Conservation (phyloP, 2,329 filamentous ascomycete species). For the Plectosphaerella plurivora region DNA sequence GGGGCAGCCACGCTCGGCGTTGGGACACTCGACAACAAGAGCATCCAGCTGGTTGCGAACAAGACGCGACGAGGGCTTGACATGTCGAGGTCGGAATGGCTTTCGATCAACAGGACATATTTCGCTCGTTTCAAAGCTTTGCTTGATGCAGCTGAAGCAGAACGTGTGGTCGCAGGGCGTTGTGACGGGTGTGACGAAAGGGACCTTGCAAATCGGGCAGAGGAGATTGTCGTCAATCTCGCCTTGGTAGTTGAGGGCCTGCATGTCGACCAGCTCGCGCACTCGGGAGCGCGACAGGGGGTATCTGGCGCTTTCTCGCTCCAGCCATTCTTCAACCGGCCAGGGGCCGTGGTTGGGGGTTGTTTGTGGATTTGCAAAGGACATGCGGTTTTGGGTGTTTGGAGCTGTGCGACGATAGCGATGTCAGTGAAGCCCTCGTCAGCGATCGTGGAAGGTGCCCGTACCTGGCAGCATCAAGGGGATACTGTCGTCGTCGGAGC, state of each 20-base stretch:
- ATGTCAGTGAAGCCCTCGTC: background rate
- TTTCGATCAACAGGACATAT: constrained; percentile 57
- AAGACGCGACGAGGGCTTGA: constrained; percentile 33
- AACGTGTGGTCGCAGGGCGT: constrained; percentile 63
- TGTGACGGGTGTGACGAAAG: constrained; percentile 56
- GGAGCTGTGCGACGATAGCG: background rate
- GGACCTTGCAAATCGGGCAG: constrained; percentile 54
- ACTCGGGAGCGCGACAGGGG: background rate
- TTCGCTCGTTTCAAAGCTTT: constrained; percentile 34
- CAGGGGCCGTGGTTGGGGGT: background rate
- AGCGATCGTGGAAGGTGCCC: background rate
- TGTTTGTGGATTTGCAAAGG: background rate
- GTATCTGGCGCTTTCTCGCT: background rate
- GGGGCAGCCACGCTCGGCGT: constrained; percentile 44
- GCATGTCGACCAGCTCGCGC: constrained; percentile 31
- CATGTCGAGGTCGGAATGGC: constrained; percentile 24
- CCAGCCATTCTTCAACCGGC: background rate
- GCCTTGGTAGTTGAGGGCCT: constrained; percentile 35
- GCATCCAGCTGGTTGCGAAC: constrained; percentile 58
- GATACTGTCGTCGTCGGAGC: background rate
- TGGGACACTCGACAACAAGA: constrained; percentile 55
- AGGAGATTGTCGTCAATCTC: constrained; percentile 42
- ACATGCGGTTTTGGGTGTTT: background rate
- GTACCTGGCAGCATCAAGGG: background rate
- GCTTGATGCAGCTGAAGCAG: constrained; percentile 51